phyloP scores from a whole-genome alignment of 192 early-diverging fungal species.

The Coemansia asiatica region DNA sequence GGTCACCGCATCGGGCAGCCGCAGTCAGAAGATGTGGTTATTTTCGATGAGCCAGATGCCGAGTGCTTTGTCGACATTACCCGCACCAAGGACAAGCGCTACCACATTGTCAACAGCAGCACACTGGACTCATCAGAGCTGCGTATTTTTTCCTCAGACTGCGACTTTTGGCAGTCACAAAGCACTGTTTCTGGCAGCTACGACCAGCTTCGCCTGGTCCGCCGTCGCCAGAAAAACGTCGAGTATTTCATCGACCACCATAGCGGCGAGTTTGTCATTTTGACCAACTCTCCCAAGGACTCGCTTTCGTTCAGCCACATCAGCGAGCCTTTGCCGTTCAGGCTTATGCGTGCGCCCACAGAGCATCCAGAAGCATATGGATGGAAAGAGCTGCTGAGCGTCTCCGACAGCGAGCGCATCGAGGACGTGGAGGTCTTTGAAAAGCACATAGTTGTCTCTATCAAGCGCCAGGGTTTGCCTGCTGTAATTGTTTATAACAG shows the following conservation, averaged over 20 bases:
- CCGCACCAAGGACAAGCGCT: conserved; percentile 69
- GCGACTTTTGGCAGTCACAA: conserved; percentile 19
- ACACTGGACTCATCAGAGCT: conserved; percentile 72
- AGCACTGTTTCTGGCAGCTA: not conserved
- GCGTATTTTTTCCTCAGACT: conserved; percentile 49
- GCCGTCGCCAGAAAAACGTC: conserved; percentile 58
- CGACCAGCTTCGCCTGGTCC: conserved; percentile 45
- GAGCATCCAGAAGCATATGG: conserved; percentile 29
- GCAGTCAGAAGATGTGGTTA: conserved; percentile 22
- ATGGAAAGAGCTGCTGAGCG: conserved; percentile 63
- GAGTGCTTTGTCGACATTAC: conserved; percentile 77
- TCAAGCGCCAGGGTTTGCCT: conserved; percentile 42
- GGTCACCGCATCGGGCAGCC: conserved; percentile 26
- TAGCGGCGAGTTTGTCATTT: conserved; percentile 51
- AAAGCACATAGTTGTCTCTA: conserved; percentile 33
- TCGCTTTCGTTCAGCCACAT: conserved; percentile 24
- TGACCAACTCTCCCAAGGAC: conserved; percentile 40
- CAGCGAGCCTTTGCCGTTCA: conserved; percentile 57
- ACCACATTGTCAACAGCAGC: conserved; percentile 69
- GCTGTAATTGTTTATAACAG: conserved; percentile 42
- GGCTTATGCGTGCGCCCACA: conserved; percentile 58
- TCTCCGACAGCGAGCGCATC: conserved; percentile 63
- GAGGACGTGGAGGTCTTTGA: conserved; percentile 78
- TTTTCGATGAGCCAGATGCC: conserved; percentile 65
- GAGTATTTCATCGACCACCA: conserved; percentile 82